These are phyloP conservation scores for Mortierella antarctica DNA, from an alignment of 192 early-diverging fungal species.

Conservation along the genomic window DNA sequence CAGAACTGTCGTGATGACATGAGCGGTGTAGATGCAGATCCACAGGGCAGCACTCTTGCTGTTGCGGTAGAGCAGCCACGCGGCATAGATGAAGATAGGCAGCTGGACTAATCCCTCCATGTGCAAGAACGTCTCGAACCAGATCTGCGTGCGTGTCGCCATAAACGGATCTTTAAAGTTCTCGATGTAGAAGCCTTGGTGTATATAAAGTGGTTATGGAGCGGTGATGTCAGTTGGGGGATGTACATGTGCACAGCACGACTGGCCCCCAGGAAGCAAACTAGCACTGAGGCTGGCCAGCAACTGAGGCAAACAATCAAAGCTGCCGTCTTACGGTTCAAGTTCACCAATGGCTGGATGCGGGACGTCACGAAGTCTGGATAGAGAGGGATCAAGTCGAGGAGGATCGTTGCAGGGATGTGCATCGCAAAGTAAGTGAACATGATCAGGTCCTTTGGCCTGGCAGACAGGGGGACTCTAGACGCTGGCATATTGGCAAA, in stretches of 20 bases:
- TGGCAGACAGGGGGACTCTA: conserved; percentile 40
- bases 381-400: conserved; percentile 69
- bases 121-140: conserved; percentile 74
- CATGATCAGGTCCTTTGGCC: conserved; percentile 69
- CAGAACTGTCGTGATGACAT: conserved; percentile 78
- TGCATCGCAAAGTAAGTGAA: conserved; percentile 76
- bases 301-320: background rate
- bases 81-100: conserved; percentile 76
- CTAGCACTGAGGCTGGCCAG: too few relatives aligned
- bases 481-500: conserved; percentile 9
- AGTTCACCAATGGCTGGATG: conserved; percentile 32
- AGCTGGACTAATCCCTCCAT: conserved; percentile 74
- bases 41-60: conserved; percentile 53
- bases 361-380: conserved; percentile 52
- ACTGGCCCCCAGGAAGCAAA: background rate
- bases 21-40: conserved; percentile 74
- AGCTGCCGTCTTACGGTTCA: conserved; percentile 10
- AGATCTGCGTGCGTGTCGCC: conserved; percentile 55
- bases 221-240: background rate
- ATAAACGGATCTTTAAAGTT: conserved; percentile 74
- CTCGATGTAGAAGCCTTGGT: conserved; percentile 55
- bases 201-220: background rate
- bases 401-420: conserved; percentile 73
- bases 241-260: background rate
- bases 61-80: conserved; percentile 65